Evolutionary conservation across 495 filamentous ascomycete species (phyloP), one percentile per base, ranked within the genome.

Genomic region (Penicillium robsamsonii): DNA sequence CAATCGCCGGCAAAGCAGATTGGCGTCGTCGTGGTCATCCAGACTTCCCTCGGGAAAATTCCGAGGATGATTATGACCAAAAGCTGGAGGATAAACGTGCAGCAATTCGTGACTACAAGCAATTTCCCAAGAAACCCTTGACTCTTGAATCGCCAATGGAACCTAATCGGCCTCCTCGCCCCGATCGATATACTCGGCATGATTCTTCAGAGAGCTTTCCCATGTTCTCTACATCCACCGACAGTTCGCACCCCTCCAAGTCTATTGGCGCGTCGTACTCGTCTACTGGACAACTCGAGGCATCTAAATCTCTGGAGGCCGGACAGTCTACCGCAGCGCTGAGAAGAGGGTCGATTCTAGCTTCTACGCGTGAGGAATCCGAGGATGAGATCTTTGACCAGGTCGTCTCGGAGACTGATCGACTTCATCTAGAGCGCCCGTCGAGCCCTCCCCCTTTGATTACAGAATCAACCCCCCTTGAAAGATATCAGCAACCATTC

Each of bases 201-300:
- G 85, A 91, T 58, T 95, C 91, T 2, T 81, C 85, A 22, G 91
- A 93, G 57, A 92, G 88, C 60, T 90, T 90, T 60, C 83, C 87
- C 31, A 84, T 94, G 76, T 91, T 95, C 67, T 91, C 87, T n/a
- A 81, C 86, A 8, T 92, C 89, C 2, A 84, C 84, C 12, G 82
- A 85, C 17, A 85, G 83, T 46, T 81, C 78, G 5, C 69, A 78
- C 37, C 77, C 73, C 33, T 70, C 73, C 4, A 77, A 73, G 51
- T 81, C 77, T 31, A 57, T 73, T 1, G 72, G 61, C 4, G 71
- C 72, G 24, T 81, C 79, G 2, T 76, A 74, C 15, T 74, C 70
- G 18, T 72, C 75, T 30, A 69, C 46, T 50, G 49, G 53, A 8
- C 60, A 59, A 30, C 43, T 61, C 44, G 55, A 64, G 17, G 57